phyloP scores from a whole-genome alignment of 306 rosid genomes.

The Alnus glutinosa region DNA sequence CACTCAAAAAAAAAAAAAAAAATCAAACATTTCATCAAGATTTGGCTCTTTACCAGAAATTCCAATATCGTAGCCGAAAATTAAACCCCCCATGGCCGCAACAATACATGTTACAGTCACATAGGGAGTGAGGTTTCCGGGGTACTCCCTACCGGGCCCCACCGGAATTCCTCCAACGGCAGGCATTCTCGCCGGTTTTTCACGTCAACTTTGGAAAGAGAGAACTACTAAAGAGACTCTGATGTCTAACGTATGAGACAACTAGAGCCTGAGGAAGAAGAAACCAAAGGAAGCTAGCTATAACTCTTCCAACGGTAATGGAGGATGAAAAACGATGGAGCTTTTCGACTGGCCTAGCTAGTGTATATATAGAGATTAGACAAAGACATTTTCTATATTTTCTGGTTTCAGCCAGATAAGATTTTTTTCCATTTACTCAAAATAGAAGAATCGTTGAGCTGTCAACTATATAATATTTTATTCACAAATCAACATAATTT shows the following conservation, averaged over 20 bases:
- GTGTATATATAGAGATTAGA: constrained; percentile 25
- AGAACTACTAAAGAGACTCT: neutral
- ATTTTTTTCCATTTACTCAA: neutral
- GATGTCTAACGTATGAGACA: neutral
- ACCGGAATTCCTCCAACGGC: constrained; percentile 50
- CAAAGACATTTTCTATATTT: neutral
- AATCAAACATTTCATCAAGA: neutral
- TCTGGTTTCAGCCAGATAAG: constrained; percentile 13
- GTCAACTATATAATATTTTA: constrained; percentile 20
- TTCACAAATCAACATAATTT: neutral
- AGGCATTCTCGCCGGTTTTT: constrained; percentile 52
- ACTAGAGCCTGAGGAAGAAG: neutral
- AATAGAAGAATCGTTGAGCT: constrained; percentile 27
- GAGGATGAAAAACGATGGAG: constrained; percentile 2
- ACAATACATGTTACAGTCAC: constrained; percentile 75
- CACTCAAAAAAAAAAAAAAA: neutral
- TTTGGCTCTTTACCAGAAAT: constrained; percentile 63
- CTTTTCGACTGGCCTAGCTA: neutral
- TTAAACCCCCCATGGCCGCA: constrained; percentile 97
- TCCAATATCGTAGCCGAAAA: constrained; percentile 93
- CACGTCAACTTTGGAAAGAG: neutral
- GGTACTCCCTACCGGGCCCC: constrained; percentile 48
- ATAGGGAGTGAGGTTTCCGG: constrained; percentile 73
- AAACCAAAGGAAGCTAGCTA: neutral
- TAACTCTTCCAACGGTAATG: neutral